Conservation (phyloP, 495 filamentous ascomycete genomes). For the Aspergillus asperescens region DNA sequence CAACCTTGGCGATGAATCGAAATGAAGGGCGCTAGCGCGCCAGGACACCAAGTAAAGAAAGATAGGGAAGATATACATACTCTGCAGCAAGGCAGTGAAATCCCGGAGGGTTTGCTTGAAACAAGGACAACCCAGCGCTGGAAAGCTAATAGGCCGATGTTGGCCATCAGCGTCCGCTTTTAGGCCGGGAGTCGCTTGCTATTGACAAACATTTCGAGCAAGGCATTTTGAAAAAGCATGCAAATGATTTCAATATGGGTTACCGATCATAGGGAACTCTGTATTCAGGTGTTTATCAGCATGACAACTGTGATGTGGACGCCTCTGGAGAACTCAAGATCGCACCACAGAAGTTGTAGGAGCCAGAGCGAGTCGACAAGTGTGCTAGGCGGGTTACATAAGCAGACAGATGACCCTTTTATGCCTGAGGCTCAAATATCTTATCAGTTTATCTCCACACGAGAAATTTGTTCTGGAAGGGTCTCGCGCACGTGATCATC, state of each 20-base stretch:
- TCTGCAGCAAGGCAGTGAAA: neutral
- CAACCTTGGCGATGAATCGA: slow-evolving; percentile 11
- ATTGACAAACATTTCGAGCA: neutral
- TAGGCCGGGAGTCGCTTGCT: slow-evolving; percentile 7
- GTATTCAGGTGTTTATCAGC: neutral
- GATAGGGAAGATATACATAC: neutral
- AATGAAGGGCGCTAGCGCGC: neutral
- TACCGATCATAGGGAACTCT: neutral
- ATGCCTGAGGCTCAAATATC: neutral
- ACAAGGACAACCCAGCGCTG: neutral
- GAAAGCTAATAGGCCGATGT: neutral
- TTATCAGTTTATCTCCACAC: slow-evolving; percentile 1
- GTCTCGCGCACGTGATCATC: slow-evolving; percentile 18
- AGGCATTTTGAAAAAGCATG: neutral
- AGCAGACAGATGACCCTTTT: slow-evolving; percentile 17
- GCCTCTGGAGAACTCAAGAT: slow-evolving; percentile 5
- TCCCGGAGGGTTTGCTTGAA: neutral
- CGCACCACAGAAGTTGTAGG: slow-evolving; percentile 9
- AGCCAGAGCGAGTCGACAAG: slow-evolving; percentile 16
- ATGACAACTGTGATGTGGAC: slow-evolving; percentile 9
- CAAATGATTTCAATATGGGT: neutral
- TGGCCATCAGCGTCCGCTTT: slow-evolving; percentile 6
- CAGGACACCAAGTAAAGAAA: neutral
- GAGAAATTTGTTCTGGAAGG: slow-evolving; percentile 7
- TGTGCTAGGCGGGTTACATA: slow-evolving; percentile 17